Percentiles rank a stretch among this genome's conserved stretches.
Conservation (phyloP, 352 stramenopile species). For the Globisporangium cylindrosporum region DNA sequence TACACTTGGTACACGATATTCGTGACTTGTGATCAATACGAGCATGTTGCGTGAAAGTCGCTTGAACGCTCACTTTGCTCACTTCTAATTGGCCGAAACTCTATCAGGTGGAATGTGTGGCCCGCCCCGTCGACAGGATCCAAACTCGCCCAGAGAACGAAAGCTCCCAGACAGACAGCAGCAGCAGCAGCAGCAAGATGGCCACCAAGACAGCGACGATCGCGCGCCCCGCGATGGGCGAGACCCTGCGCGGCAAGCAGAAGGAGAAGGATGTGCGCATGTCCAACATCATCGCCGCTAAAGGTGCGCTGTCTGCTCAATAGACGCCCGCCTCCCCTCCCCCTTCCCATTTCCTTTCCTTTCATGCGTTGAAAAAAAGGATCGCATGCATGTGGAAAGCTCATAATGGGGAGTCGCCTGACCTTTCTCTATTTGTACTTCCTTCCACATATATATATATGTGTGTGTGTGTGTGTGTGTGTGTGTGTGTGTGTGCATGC, state of each 20-base stretch:
- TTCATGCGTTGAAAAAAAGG: neutral
- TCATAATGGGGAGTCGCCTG: neutral
- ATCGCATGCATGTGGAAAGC: neutral
- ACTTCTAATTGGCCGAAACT: neutral
- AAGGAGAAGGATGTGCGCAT: constrained; percentile 99
- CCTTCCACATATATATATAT: neutral
- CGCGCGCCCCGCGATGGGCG: constrained; percentile 49
- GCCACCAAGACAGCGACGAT: constrained; percentile 51
- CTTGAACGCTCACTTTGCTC: neutral
- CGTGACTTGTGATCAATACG: neutral
- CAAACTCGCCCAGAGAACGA: constrained; percentile 1
- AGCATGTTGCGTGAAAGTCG: neutral
- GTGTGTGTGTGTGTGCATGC: neutral
- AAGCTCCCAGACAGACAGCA: constrained; percentile 10
- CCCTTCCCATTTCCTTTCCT: neutral
- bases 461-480: neutral
- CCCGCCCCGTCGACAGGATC: neutral
- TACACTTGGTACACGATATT: neutral
- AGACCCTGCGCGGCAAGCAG: constrained; percentile 84
- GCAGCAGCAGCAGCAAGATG: constrained; percentile 8
- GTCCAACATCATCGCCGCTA: constrained; percentile 98
- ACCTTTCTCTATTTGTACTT: neutral
- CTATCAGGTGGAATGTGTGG: constrained; percentile 3
- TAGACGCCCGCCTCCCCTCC: neutral
- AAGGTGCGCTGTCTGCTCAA: constrained; percentile 59